phyloP scores from a whole-genome alignment of 306 rosid species.

The Urtica urens region DNA sequence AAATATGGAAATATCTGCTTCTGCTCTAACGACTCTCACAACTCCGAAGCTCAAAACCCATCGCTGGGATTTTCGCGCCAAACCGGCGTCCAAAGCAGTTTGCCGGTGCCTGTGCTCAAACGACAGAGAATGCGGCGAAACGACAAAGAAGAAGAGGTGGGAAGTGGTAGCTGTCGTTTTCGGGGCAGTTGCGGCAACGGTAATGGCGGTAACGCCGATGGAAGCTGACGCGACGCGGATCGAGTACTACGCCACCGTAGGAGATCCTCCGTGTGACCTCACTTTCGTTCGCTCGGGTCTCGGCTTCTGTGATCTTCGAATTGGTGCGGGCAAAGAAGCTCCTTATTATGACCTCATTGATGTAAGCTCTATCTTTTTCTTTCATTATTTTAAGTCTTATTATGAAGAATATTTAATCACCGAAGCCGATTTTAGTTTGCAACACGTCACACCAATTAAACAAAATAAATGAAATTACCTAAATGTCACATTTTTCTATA shows the following conservation, averaged over 20 bases:
- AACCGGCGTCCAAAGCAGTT: conserved; percentile 3
- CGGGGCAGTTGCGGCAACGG: conserved; percentile 53
- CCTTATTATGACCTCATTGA: conserved; percentile 76
- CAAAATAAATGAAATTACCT: too few relatives aligned
- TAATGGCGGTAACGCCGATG: conserved; percentile 51
- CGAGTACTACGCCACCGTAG: conserved; percentile 86
- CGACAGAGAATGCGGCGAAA: too few relatives aligned
- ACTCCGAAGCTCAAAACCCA: conserved; percentile 16
- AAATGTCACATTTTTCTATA: too few relatives aligned
- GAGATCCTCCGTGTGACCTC: conserved; percentile 66
- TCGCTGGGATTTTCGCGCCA: conserved; percentile 1
- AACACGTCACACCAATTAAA: too few relatives aligned
- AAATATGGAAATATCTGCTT: conserved; percentile 55
- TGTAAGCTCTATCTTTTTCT: conserved; percentile 30
- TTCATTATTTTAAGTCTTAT: too few relatives aligned
- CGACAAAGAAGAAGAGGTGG: not conserved
- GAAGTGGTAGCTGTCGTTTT: conserved; percentile 25
- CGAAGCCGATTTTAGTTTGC: too few relatives aligned
- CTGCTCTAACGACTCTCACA: conserved; percentile 26
- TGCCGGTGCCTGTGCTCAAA: conserved; percentile 24
- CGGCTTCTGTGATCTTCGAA: conserved; percentile 62
- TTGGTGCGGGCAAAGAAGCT: conserved; percentile 58
- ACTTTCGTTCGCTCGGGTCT: conserved; percentile 64
- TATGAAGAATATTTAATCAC: too few relatives aligned
- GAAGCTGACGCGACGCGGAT: conserved; percentile 77